Percentiles rank a stretch among this genome's conserved stretches.
These are phyloP conservation scores for Cryptococcus wingfieldii DNA, from an alignment of 1,284 basidiomycete species.

Conservation along the genomic window DNA sequence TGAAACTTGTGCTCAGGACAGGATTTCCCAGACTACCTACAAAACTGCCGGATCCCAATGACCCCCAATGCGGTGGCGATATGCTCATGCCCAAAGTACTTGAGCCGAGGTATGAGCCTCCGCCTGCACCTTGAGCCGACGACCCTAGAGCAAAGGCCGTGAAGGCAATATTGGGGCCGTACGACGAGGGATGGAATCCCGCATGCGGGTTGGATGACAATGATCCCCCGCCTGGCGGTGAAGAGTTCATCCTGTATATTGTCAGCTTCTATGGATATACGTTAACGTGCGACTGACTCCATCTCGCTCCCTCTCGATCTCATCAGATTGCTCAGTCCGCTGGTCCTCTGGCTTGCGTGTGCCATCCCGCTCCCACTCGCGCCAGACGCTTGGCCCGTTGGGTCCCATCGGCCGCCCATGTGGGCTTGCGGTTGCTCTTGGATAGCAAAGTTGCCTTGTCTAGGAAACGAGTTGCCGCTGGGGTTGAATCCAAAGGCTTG, in stretches of 20 bases:
- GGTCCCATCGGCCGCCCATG: slow-evolving; percentile 7
- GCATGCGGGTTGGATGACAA: slow-evolving; percentile 19
- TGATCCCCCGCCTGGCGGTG: slow-evolving; percentile 8
- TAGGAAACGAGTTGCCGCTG: slow-evolving; percentile 11
- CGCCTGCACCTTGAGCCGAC: slow-evolving; percentile 17
- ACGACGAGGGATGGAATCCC: slow-evolving; percentile 36
- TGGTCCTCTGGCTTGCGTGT: slow-evolving; percentile 6
- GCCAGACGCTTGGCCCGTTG: background rate
- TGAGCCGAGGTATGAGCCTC: slow-evolving; percentile 22
- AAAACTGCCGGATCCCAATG: slow-evolving; percentile 25
- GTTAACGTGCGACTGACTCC: slow-evolving; percentile 6
- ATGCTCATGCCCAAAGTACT: slow-evolving; percentile 41
- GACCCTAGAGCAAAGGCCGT: slow-evolving; percentile 32
- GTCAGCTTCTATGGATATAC: background rate
- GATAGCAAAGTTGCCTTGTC: slow-evolving; percentile 7
- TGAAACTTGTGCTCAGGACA: slow-evolving; percentile 35
- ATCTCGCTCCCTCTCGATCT: slow-evolving; percentile 8
- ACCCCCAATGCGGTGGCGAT: slow-evolving; percentile 41
- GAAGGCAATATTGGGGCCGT: slow-evolving; percentile 30
- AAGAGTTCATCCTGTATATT: slow-evolving; percentile 6
- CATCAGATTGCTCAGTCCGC: slow-evolving; percentile 14
- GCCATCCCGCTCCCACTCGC: background rate
- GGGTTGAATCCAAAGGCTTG: background rate
- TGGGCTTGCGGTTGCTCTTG: background rate
- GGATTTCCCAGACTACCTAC: slow-evolving; percentile 36